A percentile compares a stretch with the other conserved stretches of the same genome.
These are phyloP conservation scores for Venturia effusa DNA, from an alignment of 2,329 filamentous ascomycete species.

Conservation along the genomic window DNA sequence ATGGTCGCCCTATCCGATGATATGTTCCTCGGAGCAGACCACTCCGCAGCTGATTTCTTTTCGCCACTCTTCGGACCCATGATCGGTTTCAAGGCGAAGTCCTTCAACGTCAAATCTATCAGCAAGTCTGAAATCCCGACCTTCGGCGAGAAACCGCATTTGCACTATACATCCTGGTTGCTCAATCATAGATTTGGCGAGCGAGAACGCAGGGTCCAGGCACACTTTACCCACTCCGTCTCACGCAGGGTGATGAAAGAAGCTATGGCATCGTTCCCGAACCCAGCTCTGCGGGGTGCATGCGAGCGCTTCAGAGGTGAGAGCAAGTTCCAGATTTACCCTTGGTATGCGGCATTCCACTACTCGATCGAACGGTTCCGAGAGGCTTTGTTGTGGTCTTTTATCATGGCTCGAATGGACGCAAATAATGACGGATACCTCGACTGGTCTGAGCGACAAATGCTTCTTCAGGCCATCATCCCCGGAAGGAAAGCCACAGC, in stretches of 20 bases:
- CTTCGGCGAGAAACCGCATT: constrained; percentile 35
- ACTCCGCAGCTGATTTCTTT: constrained; percentile 33
- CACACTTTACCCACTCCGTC: constrained; percentile 33
- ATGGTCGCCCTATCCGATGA: constrained; percentile 35
- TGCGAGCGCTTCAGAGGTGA: constrained; percentile 34
- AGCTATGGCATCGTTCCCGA: constrained; percentile 31
- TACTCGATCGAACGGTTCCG: constrained; percentile 35
- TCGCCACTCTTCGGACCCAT: constrained; percentile 33
- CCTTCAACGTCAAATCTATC: constrained; percentile 23
- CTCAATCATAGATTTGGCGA: constrained; percentile 35
- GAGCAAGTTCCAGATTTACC: constrained; percentile 32
- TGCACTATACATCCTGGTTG: constrained; percentile 35
- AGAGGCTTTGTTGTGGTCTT: constrained; percentile 34
- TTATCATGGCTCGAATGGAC: constrained; percentile 31
- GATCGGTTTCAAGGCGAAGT: constrained; percentile 33
- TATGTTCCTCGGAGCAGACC: constrained; percentile 32
- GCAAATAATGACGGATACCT: constrained; percentile 29
- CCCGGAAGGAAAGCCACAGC: constrained; percentile 21
- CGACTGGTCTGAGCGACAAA: constrained; percentile 29
- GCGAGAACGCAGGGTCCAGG: constrained; percentile 33
- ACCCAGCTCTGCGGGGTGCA: constrained; percentile 28
- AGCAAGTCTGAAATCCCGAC: constrained; percentile 14
- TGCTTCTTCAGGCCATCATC: constrained; percentile 26
- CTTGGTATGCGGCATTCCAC: constrained; percentile 33
- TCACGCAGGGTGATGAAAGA: constrained; percentile 30